Evolutionary conservation across 805 yeast species (phyloP).

Genomic region (Zygoascus biomembranicola): DNA sequence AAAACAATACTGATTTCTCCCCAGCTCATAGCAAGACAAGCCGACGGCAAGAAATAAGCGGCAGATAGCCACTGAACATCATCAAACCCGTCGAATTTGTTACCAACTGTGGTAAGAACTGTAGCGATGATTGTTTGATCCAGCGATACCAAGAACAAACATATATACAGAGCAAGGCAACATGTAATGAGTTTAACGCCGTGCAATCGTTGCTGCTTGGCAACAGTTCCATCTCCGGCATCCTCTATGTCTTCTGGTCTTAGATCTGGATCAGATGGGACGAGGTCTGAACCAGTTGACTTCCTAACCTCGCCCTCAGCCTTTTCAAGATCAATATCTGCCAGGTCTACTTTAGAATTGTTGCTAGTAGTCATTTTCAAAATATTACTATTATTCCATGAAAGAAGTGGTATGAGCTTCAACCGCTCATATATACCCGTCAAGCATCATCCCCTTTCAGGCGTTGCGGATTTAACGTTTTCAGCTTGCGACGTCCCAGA

Average conservation of each 20-base stretch:
- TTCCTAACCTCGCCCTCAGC: too few relatives aligned
- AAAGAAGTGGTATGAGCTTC: too few relatives aligned
- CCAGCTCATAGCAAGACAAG: constrained; percentile 49
- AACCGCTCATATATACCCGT: too few relatives aligned
- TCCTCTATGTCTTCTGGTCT: neutral
- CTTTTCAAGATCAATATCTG: too few relatives aligned
- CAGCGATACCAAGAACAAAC: constrained; percentile 25
- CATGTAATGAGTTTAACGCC: constrained; percentile 11
- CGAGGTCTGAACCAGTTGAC: too few relatives aligned
- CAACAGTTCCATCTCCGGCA: constrained; percentile 9
- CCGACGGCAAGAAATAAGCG: constrained; percentile 56
- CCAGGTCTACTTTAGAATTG: too few relatives aligned
- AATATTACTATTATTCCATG: too few relatives aligned
- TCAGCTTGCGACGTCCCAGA: too few relatives aligned
- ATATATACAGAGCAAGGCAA: constrained; percentile 7
- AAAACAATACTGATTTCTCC: constrained; percentile 38
- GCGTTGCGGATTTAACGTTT: too few relatives aligned
- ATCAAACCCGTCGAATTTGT: constrained; percentile 42
- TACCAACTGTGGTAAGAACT: constrained; percentile 32
- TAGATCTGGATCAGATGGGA: too few relatives aligned
- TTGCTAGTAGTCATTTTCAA: too few relatives aligned
- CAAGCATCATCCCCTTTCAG: too few relatives aligned
- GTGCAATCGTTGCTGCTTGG: constrained; percentile 9
- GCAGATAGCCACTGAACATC: constrained; percentile 45
- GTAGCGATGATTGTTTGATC: constrained; percentile 50